Base-by-base conservation (phyloP, 768 basidiomycete genomes). In the Auriscalpium vulgare region DNA sequence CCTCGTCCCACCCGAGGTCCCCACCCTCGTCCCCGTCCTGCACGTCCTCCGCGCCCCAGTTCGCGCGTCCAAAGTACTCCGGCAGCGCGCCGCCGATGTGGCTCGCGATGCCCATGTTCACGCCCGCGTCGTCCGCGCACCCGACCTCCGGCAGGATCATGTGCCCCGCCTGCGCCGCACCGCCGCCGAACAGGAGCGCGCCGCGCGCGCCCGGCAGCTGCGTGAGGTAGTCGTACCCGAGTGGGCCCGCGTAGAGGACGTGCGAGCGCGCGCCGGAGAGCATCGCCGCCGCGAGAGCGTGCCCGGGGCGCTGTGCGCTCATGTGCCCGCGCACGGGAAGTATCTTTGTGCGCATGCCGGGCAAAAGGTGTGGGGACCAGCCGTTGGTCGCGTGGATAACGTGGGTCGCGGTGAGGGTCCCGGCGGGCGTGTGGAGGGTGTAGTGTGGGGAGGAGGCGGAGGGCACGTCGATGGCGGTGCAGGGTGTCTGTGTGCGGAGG, bases 371-470 rank as follows among this genome's bases (percentile, higher is more conserved):
- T 1, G 88, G 81, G 2, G 75, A 73, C 83, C 91, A 93, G 17
- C 79, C 91, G 66, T 95, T 95, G 3, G 90, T 92, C 2, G 89
- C 88, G 65, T 92, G 91, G 10, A 95, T 73, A 45, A 95, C 75
- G 66, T 89, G 87, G 3, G 68, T 69, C 0, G 88, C 72, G 14
- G 62, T 68, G 23, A 90, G 74, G 5, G 61, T 64, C 0, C 91
- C 91, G 50, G 77, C 74, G 0, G 84, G 73, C 1, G 91, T 92
- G 17, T 65, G 58, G n/a, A 90, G 72, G 9, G 69, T 72, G 69
- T 88, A 88, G 16, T 68, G 60, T 2, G 65, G 62, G 4, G 58
- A 58, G 8, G 62, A 51, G n/a, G 56, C 10, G 8, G 62, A 57
- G n/a, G 71, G 67, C 45, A 66, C 63, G 21, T 60, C 63, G 65